A percentile compares a stretch with the other conserved stretches of the same genome.
Evolutionary conservation across 2,329 filamentous ascomycete genomes (phyloP).

Genomic region (Phaeosphaeria sp.): DNA sequence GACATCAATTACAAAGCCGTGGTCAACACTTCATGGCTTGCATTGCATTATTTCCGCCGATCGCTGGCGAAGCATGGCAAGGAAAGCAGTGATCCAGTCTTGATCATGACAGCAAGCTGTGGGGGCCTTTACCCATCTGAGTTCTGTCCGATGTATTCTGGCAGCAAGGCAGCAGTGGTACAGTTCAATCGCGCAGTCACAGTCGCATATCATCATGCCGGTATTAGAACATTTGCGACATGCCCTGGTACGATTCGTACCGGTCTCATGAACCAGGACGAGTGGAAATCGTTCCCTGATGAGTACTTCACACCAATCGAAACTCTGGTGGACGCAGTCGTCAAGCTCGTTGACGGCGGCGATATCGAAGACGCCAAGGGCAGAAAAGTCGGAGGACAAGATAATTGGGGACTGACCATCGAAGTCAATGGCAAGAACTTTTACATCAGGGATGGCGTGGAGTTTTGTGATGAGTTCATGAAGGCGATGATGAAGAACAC

Average conservation of each 20-base stretch:
- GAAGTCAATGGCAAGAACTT: slow-evolving; percentile 36
- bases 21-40: slow-evolving; percentile 49
- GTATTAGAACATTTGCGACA: slow-evolving; percentile 50
- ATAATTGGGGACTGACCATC: slow-evolving; percentile 35
- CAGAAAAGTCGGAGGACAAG: slow-evolving; percentile 21
- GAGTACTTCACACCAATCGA: slow-evolving; percentile 42
- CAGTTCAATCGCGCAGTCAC: slow-evolving; percentile 50
- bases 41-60: slow-evolving; percentile 51
- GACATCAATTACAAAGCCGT: slow-evolving; percentile 48
- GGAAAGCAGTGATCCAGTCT: slow-evolving; percentile 26
- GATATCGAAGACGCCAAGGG: slow-evolving; percentile 35
- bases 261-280: slow-evolving; percentile 39
- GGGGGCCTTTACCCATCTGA: slow-evolving; percentile 48
- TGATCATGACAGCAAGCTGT: slow-evolving; percentile 49
- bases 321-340: slow-evolving; percentile 36
- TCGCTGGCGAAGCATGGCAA: slow-evolving; percentile 19
- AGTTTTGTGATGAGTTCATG: slow-evolving; percentile 36
- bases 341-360: slow-evolving; percentile 38
- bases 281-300: slow-evolving; percentile 45
- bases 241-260: slow-evolving; percentile 49
- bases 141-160: slow-evolving; percentile 39
- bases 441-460: slow-evolving; percentile 31
- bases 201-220: slow-evolving; percentile 49
- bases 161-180: slow-evolving; percentile 46
- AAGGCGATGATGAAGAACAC: slow-evolving; percentile 38